Conservation (phyloP, 2,329 filamentous ascomycete genomes). For the Colletotrichum karsti region DNA sequence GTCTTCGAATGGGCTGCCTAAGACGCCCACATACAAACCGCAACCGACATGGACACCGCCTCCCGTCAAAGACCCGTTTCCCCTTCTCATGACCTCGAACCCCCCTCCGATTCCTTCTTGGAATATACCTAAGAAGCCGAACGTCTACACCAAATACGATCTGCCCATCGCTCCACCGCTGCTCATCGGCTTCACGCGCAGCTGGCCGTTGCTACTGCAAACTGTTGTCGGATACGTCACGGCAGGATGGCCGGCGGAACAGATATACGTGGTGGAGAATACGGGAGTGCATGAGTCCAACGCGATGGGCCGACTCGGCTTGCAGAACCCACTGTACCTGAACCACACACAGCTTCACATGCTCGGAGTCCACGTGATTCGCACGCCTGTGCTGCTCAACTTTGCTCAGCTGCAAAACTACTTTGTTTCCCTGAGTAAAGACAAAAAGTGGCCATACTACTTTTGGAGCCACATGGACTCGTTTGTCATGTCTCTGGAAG, state of each 20-base stretch:
- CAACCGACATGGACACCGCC: slow-evolving; percentile 37
- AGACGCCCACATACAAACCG: slow-evolving; percentile 18
- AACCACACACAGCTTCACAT: slow-evolving; percentile 57
- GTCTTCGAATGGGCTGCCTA: background rate
- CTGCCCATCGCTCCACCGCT: slow-evolving; percentile 55
- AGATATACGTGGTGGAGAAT: slow-evolving; percentile 69
- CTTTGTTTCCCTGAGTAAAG: slow-evolving; percentile 54
- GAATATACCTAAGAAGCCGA: slow-evolving; percentile 46
- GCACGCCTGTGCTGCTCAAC: slow-evolving; percentile 59
- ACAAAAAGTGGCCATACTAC: slow-evolving; percentile 55
- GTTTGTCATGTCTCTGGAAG: slow-evolving; percentile 50
- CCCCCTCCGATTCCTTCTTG: slow-evolving; percentile 53
- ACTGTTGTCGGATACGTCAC: slow-evolving; percentile 65
- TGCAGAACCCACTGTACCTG: slow-evolving; percentile 66
- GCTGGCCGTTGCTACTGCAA: slow-evolving; percentile 64
- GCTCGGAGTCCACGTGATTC: slow-evolving; percentile 60
- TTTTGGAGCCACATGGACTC: slow-evolving; percentile 68
- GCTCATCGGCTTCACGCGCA: slow-evolving; percentile 66
- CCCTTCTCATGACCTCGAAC: slow-evolving; percentile 43
- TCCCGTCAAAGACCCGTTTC: slow-evolving; percentile 53
- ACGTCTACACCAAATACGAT: slow-evolving; percentile 47
- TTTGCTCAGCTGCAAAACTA: slow-evolving; percentile 67
- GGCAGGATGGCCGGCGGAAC: slow-evolving; percentile 64
- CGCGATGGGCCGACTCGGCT: slow-evolving; percentile 50
- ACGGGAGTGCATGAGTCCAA: slow-evolving; percentile 65